These are phyloP conservation scores for Kodamaea arcana DNA, from an alignment of 1,139 yeast genomes.

Conservation along the genomic window DNA sequence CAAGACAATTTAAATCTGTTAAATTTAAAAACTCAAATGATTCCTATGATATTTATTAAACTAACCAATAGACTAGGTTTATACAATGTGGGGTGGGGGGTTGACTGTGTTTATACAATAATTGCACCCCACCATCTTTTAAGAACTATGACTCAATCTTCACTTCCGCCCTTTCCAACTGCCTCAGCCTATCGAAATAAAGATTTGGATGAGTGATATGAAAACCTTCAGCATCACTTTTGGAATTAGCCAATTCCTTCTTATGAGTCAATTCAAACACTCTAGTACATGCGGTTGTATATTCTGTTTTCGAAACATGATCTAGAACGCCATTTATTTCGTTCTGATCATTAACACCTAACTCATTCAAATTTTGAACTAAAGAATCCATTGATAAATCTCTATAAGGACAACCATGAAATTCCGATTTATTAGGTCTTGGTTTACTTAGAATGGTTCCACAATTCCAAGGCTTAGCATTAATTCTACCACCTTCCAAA, in stretches of 20 bases:
- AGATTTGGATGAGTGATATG: conserved; percentile 83
- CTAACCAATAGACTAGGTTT: too few species aligned
- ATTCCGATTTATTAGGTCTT: conserved; percentile 66
- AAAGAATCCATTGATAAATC: conserved; percentile 65
- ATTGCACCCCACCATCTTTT: too few species aligned
- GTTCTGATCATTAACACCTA: conserved; percentile 68
- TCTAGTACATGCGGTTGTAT: conserved; percentile 83
- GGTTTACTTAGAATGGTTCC: conserved; percentile 70
- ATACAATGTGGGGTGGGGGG: too few species aligned
- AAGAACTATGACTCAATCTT: background rate
- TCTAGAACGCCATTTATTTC: conserved; percentile 62
- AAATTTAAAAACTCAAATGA: too few species aligned
- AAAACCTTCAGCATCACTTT: conserved; percentile 36
- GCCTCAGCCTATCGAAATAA: conserved; percentile 74
- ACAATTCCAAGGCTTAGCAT: conserved; percentile 86
- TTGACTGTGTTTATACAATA: too few species aligned
- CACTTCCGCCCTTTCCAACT: conserved; percentile 25
- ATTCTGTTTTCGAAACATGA: conserved; percentile 62
- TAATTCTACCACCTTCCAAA: conserved; percentile 81
- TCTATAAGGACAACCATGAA: conserved; percentile 92
- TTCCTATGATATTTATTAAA: too few species aligned
- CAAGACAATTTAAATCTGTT: too few species aligned
- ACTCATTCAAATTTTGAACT: conserved; percentile 47
- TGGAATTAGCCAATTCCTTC: conserved; percentile 31
- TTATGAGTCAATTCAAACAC: conserved; percentile 81